Evolutionary conservation across 371 early-diverging fungal genomes (phyloP).

Genomic region (Synchytrium microbalum): DNA sequence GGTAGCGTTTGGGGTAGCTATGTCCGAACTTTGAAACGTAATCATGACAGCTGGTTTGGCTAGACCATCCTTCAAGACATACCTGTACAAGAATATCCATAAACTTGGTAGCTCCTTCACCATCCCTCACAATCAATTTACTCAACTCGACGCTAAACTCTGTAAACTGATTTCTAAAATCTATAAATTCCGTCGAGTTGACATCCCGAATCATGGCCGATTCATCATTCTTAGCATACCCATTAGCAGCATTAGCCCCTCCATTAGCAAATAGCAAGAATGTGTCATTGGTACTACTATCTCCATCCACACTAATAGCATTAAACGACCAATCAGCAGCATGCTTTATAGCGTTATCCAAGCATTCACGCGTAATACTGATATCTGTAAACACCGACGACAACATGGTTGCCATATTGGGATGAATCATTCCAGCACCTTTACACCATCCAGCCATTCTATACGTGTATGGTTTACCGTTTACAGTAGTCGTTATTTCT

Average conservation of each 20-base stretch:
- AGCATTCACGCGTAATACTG: slow-evolving; percentile 47
- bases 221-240: slow-evolving; percentile 17
- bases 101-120: slow-evolving; percentile 96
- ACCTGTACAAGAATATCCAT: slow-evolving; percentile 81
- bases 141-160: slow-evolving; percentile 76
- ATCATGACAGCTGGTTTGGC: no score
- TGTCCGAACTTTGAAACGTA: no score
- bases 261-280: slow-evolving; percentile 85
- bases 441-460: slow-evolving; percentile 88
- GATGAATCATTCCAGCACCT: slow-evolving; percentile 90
- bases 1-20: no score
- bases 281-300: slow-evolving; percentile 94
- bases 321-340: slow-evolving; percentile 90
- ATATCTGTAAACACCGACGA: slow-evolving; percentile 82
- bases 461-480: slow-evolving; percentile 29
- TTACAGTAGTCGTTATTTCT: neutral
- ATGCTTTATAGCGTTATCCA: slow-evolving; percentile 65
- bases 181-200: slow-evolving; percentile 45
- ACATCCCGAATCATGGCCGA: slow-evolving; percentile 32
- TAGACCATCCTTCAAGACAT: slow-evolving; percentile 9
- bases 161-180: slow-evolving; percentile 66
- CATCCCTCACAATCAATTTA: slow-evolving; percentile 82
- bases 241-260: slow-evolving; percentile 30
- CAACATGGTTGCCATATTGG: slow-evolving; percentile 74
- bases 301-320: slow-evolving; percentile 88